Conservation (phyloP, 164 flowering plant species). For the Akebia trifoliata region DNA sequence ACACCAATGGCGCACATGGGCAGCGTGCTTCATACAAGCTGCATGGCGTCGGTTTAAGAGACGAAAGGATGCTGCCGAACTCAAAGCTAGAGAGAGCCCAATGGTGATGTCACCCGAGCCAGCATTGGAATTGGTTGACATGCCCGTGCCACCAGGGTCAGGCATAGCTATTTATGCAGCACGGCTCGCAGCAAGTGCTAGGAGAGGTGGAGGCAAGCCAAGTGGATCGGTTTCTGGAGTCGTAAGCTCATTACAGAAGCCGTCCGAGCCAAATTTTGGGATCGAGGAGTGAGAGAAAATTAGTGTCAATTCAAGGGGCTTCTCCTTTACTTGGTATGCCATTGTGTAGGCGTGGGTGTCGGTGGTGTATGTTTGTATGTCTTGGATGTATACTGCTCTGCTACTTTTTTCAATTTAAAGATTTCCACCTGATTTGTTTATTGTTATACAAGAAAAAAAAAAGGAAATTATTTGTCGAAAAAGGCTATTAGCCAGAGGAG, state of each 20-base stretch:
- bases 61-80: constrained; percentile 37
- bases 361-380: no score
- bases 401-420: no score
- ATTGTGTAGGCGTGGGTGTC: no score
- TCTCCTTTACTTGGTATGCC: no score
- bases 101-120: constrained; percentile 10
- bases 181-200: constrained; percentile 34
- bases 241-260: constrained; percentile 50
- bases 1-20: constrained; percentile 94
- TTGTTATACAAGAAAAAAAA: no score
- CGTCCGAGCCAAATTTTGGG: constrained; percentile 72
- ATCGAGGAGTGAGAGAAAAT: constrained; percentile 30
- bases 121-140: background rate
- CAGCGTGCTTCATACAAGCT: constrained; percentile 82
- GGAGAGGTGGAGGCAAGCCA: constrained; percentile 29
- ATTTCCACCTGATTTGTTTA: no score
- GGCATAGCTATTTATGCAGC: constrained; percentile 35
- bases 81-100: constrained; percentile 37
- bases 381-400: no score
- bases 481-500: no score
- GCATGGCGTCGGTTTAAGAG: constrained; percentile 73
- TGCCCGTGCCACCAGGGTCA: constrained; percentile 14
- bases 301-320: no score
- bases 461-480: no score
- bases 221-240: constrained; percentile 28